Conservation (phyloP, 1,284 basidiomycete species). For the Athelia psychrophila region DNA sequence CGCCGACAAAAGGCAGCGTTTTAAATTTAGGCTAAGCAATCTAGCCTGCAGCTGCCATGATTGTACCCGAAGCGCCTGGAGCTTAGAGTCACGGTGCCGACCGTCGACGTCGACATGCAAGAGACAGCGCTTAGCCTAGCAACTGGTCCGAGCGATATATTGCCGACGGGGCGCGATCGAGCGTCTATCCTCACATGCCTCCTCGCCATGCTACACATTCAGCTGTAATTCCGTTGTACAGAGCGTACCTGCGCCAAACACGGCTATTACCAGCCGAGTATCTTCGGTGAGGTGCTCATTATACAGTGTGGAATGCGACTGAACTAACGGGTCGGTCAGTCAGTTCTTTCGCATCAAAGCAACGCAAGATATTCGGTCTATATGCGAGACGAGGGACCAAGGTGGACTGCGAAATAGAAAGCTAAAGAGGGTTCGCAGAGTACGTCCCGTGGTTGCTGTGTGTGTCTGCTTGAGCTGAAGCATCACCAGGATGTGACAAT, state of each 20-base stretch:
- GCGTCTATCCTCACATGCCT: too few species aligned
- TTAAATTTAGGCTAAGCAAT: not conserved
- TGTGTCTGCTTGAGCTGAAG: not conserved
- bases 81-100: too few species aligned
- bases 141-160: too few species aligned
- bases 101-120: too few species aligned
- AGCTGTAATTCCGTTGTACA: conserved; percentile 44
- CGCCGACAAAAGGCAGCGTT: not conserved
- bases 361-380: conserved; percentile 49
- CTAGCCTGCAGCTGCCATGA: not conserved
- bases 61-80: not conserved
- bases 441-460: too few species aligned
- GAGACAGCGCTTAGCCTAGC: too few species aligned
- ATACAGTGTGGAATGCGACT: too few species aligned
- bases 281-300: conserved; percentile 47
- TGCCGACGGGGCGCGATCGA: too few species aligned
- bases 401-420: conserved; percentile 35
- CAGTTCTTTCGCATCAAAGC: conserved; percentile 64
- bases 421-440: conserved; percentile 50
- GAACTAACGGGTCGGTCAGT: too few species aligned
- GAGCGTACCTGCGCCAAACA: conserved; percentile 49
- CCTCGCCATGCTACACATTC: not conserved
- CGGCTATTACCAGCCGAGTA: conserved; percentile 54
- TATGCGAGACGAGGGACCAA: conserved; percentile 6
- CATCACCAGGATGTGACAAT: conserved; percentile 50